These are phyloP conservation scores for Rhododendron henanense DNA, from an alignment of 148 eudicot species.

Conservation along the genomic window DNA sequence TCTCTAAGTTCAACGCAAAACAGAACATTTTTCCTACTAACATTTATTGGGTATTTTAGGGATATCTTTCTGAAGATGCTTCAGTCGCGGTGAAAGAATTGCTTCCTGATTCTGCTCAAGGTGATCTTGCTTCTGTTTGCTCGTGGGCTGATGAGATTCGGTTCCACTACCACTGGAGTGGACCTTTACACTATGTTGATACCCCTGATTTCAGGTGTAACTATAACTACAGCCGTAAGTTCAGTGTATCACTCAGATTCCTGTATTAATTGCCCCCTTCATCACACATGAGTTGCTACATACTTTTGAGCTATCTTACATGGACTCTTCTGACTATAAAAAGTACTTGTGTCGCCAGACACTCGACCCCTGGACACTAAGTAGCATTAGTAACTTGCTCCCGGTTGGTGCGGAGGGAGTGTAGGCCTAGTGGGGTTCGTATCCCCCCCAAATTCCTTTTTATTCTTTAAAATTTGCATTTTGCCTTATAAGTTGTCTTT, in stretches of 20 bases:
- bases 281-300: neutral
- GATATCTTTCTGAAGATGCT: conserved; percentile 70
- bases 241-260: neutral
- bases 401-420: neutral
- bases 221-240: conserved; percentile 79
- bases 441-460: neutral
- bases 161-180: conserved; percentile 74
- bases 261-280: neutral
- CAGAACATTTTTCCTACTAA: neutral
- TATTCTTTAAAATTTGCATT: no score
- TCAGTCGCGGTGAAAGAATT: conserved; percentile 56
- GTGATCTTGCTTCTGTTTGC: conserved; percentile 81
- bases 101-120: conserved; percentile 79
- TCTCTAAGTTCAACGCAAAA: neutral
- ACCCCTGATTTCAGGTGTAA: conserved; percentile 96
- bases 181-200: conserved; percentile 76
- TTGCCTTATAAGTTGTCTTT: neutral
- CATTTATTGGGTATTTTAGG: conserved; percentile 36
- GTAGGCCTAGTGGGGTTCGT: neutral
- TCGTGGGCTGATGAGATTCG: conserved; percentile 87
- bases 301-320: neutral
- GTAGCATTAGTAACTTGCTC: neutral
- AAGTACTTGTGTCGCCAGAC: neutral
- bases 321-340: neutral
- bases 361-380: neutral